phyloP scores from a whole-genome alignment of 805 yeast genomes.

The Lipomyces kockii region DNA sequence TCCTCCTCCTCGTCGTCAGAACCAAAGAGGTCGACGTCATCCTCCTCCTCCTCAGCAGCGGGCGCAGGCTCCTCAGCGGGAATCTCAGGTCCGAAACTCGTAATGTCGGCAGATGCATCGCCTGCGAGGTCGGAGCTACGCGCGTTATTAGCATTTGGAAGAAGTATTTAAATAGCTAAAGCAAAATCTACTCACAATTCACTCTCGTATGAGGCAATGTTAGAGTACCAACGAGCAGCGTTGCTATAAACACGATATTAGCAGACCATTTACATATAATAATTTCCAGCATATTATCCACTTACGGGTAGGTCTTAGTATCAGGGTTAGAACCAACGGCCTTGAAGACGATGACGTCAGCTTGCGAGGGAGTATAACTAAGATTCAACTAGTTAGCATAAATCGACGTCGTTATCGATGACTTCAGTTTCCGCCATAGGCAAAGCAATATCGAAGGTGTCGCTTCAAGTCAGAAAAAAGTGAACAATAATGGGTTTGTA shows the following conservation, averaged over 20 bases:
- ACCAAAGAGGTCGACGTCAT: slow-evolving; percentile 91
- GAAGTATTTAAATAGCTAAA: neutral
- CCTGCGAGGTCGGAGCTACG: slow-evolving; percentile 65
- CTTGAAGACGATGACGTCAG: slow-evolving; percentile 92
- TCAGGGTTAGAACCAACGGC: slow-evolving; percentile 62
- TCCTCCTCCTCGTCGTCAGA: slow-evolving; percentile 94
- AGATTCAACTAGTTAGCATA: neutral
- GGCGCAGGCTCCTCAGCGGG: slow-evolving; percentile 53
- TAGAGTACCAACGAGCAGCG: slow-evolving; percentile 98
- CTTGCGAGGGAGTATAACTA: slow-evolving; percentile 89
- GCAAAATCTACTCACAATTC: slow-evolving; percentile 72
- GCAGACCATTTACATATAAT: neutral
- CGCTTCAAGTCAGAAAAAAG: slow-evolving; percentile 47
- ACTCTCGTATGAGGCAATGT: slow-evolving; percentile 89
- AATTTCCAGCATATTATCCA: neutral
- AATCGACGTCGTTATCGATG: neutral
- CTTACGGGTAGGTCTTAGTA: slow-evolving; percentile 74
- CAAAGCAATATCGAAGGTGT: slow-evolving; percentile 1
- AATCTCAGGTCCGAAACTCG: slow-evolving; percentile 47
- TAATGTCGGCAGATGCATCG: slow-evolving; percentile 53
- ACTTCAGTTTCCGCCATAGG: neutral
- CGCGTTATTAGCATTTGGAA: neutral
- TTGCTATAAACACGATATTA: slow-evolving; percentile 45
- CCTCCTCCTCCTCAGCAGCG: slow-evolving; percentile 82
- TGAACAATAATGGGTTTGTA: slow-evolving; percentile 59